These are phyloP conservation scores for Pseudogymnoascus destructans DNA, from an alignment of 2,329 filamentous ascomycete genomes.

Conservation along the genomic window DNA sequence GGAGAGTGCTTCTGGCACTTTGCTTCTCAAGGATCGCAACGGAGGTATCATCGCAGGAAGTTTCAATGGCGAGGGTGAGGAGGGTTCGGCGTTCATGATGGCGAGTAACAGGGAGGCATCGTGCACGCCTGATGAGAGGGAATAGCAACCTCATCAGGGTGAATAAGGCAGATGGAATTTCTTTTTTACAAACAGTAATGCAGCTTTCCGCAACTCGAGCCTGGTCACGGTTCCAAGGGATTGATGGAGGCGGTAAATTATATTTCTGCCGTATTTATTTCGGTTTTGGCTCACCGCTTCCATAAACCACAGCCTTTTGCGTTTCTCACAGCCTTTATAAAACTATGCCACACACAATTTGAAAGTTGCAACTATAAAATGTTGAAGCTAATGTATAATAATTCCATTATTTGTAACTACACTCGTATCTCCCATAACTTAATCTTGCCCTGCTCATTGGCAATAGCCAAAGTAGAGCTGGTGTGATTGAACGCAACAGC, in stretches of 20 bases:
- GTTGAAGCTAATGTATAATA: slow-evolving; percentile 3
- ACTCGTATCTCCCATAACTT: slow-evolving; percentile 69
- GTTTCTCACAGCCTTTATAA: background rate
- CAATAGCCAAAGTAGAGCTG: slow-evolving; percentile 66
- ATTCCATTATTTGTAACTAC: background rate
- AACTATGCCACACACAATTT: background rate
- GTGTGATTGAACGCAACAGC: slow-evolving; percentile 53
- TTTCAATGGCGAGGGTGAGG: slow-evolving; percentile 62
- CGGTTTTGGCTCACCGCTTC: background rate
- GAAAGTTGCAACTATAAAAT: background rate
- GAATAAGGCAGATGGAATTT: background rate
- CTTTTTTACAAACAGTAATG: background rate
- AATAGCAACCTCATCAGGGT: slow-evolving; percentile 24
- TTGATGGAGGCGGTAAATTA: background rate
- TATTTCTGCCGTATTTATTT: slow-evolving; percentile 1
- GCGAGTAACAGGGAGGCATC: background rate
- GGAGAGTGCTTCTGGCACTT: slow-evolving; percentile 34
- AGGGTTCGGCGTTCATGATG: slow-evolving; percentile 27
- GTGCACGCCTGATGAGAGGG: slow-evolving; percentile 17
- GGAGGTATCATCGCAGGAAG: slow-evolving; percentile 85
- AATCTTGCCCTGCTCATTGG: slow-evolving; percentile 79
- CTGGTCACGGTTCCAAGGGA: background rate
- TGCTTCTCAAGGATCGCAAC: slow-evolving; percentile 64
- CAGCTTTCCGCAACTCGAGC: background rate
- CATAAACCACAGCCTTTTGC: background rate